Base-by-base conservation (phyloP, 1,284 basidiomycete genomes). In the Pseudomicrostroma phylloplanum region DNA sequence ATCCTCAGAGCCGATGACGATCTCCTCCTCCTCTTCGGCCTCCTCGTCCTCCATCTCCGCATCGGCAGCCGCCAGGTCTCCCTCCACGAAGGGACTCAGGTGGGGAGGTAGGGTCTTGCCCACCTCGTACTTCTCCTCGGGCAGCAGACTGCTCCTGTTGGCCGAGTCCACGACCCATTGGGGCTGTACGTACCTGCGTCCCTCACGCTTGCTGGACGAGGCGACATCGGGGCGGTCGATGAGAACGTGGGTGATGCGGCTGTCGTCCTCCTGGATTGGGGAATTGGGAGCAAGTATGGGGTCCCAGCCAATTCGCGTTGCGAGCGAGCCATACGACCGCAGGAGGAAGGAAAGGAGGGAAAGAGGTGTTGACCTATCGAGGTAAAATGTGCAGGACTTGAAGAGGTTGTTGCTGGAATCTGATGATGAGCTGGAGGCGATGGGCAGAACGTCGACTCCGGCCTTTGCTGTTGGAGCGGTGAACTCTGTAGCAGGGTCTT, bases 121-220 rank as follows among this genome's bases (percentile, higher is more conserved):
- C 69, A 92, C 92, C 11, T 83, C 85, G 79, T 98, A 98, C 55
- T 86, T 83, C 62, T 89, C 92, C 71, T 93, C 90, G 0, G 91
- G 84, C 40, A 97, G 83, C 61, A 96, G 84, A 79, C 85, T 90
- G 19, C 87, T 86, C 23, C 87, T 85, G 80, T 98, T 98, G 76
- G 96, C 87, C 77, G 90, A 96, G 81, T 99, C 96, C 41, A 93
- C 90, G 30, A 97, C 86, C 94, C 96, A 98, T 80, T 98, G 96
- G 17, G 96, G 96, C 81, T 98, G 96, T 9, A 98, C 85, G 81
- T 90, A 91, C 72, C 90, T 91, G 71, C 93, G 85, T 77, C 87
- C 86, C 55, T 70, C 73, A 9, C 17, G 13, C 66, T 30, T 67
- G 30, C 21, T 63, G 67, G 3, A 65, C 62, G 30, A 60, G 19